Percentiles rank a stretch among this genome's conserved stretches.
These are phyloP conservation scores for Cucurbitaria berberidis DNA, from an alignment of 2,329 filamentous ascomycete species.

Conservation along the genomic window DNA sequence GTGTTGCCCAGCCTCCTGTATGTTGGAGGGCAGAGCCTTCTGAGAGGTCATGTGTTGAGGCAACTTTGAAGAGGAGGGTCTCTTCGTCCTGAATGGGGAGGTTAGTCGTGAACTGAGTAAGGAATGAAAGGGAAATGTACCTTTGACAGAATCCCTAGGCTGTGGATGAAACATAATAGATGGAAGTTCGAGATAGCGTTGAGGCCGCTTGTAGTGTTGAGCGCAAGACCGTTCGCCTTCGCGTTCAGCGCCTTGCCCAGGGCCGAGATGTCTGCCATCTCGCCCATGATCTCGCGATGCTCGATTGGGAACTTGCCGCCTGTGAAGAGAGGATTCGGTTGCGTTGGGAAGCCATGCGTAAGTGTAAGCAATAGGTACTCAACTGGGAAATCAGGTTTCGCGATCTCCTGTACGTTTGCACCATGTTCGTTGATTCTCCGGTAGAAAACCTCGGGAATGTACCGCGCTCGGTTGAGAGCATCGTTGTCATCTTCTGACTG, in stretches of 20 bases:
- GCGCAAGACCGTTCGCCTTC: slow-evolving; percentile 55
- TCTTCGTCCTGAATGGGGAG: slow-evolving; percentile 76
- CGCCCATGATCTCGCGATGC: slow-evolving; percentile 85
- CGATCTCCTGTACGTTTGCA: slow-evolving; percentile 94
- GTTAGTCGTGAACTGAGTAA: slow-evolving; percentile 13
- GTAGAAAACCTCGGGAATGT: slow-evolving; percentile 98
- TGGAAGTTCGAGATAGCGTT: slow-evolving; percentile 90
- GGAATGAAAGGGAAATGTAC: slow-evolving; percentile 55
- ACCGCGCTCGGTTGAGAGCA: slow-evolving; percentile 71
- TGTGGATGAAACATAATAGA: slow-evolving; percentile 83
- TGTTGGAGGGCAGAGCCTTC: slow-evolving; percentile 84
- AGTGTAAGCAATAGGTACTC: slow-evolving; percentile 96
- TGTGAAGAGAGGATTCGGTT: slow-evolving; percentile 78
- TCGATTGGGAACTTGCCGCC: slow-evolving; percentile 80
- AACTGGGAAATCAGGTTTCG: slow-evolving; percentile 93
- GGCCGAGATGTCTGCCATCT: slow-evolving; percentile 77
- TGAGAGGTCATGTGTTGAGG: slow-evolving; percentile 77
- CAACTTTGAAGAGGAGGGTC: slow-evolving; percentile 81
- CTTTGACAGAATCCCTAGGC: slow-evolving; percentile 82
- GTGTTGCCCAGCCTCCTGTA: slow-evolving; percentile 90
- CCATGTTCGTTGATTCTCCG: slow-evolving; percentile 95
- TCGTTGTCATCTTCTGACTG: slow-evolving; percentile 89
- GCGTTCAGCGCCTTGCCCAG: slow-evolving; percentile 72
- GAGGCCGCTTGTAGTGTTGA: slow-evolving; percentile 68
- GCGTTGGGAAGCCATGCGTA: slow-evolving; percentile 92